Base-by-base conservation (phyloP, 371 early-diverging fungal genomes). In the Mortierella sp. region DNA sequence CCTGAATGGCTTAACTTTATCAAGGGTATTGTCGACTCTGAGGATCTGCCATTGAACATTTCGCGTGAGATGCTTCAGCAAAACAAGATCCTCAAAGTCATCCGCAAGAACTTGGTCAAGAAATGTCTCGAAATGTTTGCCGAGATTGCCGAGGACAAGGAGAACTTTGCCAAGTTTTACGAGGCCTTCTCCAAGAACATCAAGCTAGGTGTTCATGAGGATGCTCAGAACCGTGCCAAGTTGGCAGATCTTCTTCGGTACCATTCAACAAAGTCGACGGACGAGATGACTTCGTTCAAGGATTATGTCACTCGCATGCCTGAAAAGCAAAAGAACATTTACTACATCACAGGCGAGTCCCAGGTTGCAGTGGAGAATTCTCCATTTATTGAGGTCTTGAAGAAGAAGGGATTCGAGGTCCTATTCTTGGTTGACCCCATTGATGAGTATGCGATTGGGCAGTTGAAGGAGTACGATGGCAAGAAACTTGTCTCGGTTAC, bases 261-360 rank as follows among this genome's bases (percentile, higher is more conserved):
- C 90, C 81, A 90, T 89, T 95, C 97, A 63, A 95, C 95, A 83
- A 96, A 97, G 91, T 92, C 94, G 70, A 91, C 90, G 51, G 96
- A 95, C 65, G 93, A 95, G 84, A 80, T 87, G 80, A 93, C 96
- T 61, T 93, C 95, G 62, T 85, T 98, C 74, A 95, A 96, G 89
- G 95, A 95, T 88, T 97, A 98, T 85, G 87, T 95, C 68, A 94
- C 95, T 52, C 93, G 89, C 75, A 89, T 90, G 91, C 86, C 89
- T 63, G 91, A 88, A 83, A 86, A 86, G 82, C 91, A 90, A 73
- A 89, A 95, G 90, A 90, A 90, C 84, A 95, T 96, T 83, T 96
- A 96, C 92, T 97, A 97, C 90, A 95, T 99, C 87, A 99, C 99
- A 58, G 99, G 99, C 75, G 96, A 97, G 84, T 93, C 93, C 83